Evolutionary conservation across 2,329 filamentous ascomycete genomes (phyloP), one percentile per base, ranked within the genome.

Genomic region (Penicillium sp.): DNA sequence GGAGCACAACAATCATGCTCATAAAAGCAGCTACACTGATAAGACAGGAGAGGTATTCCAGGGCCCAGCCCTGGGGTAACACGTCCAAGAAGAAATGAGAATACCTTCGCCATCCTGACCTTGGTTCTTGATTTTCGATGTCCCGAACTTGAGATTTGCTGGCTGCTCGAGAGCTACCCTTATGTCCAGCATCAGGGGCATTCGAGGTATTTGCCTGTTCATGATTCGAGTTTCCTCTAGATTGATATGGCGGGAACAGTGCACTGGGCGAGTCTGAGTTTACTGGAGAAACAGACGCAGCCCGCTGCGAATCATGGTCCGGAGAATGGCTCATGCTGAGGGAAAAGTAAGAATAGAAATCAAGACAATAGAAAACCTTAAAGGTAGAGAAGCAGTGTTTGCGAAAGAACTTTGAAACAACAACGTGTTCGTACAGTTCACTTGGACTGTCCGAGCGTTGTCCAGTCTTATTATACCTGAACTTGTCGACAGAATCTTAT

Each of bases 41-140:
- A 14, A 46, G 14, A 18, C 43, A 58, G 35, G 56, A 54, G 23
- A 58, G 38, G 3, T 45, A 43, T 14, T 54, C 56, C 5, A 53
- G 20, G 40, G n/a, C 7, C 56, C 56, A 58, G 35, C 50, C 46
- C 14, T 18, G 33, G 23, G 35, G 33, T 51, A 52, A 23, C 14
- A 57, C n/a, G 7, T 20, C 33, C n/a, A 24, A 21, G 12, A 50
- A 47, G 14, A 47, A 47, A 57, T 43, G 11, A 5, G 30, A 24
- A 18, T 42, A 18, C 6, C 18, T 35, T 43, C 40, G 23, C 18
- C 38, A n/a, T 30, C 3, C n/a, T 20, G 40, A 18, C 11, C 48
- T 43, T 11, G 20, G 23, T 23, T 42, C 33, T 5, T 38, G 21
- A 12, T 49, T 20, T 33, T 16, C 14, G 21, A 42, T 21, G 6